Evolutionary conservation across 805 yeast genomes (phyloP).

Genomic region (Blastobotrys americana): DNA sequence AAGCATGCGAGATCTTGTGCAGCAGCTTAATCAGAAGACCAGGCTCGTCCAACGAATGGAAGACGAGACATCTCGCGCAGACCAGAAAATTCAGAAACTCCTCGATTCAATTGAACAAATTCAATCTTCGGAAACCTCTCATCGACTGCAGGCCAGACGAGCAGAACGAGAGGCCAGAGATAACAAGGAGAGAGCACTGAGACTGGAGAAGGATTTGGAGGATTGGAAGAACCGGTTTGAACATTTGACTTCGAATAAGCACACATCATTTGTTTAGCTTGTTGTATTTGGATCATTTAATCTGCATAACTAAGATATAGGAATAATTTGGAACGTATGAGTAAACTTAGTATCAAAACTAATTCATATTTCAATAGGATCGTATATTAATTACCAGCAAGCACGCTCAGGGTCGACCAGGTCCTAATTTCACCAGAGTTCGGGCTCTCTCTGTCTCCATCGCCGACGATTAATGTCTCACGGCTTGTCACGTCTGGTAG

Average conservation of each 20-base stretch:
- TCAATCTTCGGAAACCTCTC: slow-evolving; percentile 34
- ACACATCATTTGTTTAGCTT: slow-evolving; percentile 2
- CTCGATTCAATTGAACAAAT: slow-evolving; percentile 30
- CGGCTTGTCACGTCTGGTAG: no score
- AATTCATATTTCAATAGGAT: no score
- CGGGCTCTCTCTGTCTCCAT: no score
- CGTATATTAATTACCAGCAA: no score
- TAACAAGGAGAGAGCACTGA: slow-evolving; percentile 40
- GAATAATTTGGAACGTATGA: background rate
- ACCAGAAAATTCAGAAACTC: slow-evolving; percentile 39
- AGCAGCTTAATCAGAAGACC: slow-evolving; percentile 25
- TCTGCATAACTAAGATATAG: background rate
- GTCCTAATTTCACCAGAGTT: no score
- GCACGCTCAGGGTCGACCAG: no score
- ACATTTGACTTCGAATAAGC: background rate
- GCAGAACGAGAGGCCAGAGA: slow-evolving; percentile 47
- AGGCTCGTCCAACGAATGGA: slow-evolving; percentile 28
- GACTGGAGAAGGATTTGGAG: slow-evolving; percentile 47
- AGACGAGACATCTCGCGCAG: slow-evolving; percentile 48
- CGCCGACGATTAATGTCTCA: no score
- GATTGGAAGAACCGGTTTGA: slow-evolving; percentile 25
- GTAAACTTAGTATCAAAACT: no score
- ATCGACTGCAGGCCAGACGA: slow-evolving; percentile 34
- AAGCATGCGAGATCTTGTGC: slow-evolving; percentile 21
- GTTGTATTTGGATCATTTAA: background rate